Evolutionary conservation across 805 yeast species (phyloP).

Genomic region (Candida jianshihensis): DNA sequence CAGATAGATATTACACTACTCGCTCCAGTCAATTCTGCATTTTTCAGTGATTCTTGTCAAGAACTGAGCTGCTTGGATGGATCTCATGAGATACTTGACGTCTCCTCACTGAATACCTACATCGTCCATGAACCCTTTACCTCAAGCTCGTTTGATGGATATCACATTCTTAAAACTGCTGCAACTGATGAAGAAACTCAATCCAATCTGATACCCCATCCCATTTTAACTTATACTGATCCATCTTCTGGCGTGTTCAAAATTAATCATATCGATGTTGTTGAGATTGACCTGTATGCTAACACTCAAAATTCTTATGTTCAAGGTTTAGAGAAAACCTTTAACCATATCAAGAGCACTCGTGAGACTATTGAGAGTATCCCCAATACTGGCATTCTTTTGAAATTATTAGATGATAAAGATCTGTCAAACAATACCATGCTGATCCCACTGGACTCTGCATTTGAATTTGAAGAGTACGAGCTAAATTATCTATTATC

Average conservation of each 20-base stretch:
- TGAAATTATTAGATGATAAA: not conserved
- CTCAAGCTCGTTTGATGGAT: conserved; percentile 8
- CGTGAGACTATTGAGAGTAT: conserved; percentile 28
- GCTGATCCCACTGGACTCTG: conserved; percentile 38
- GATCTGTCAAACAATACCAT: conserved; percentile 32
- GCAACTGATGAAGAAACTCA: conserved; percentile 6
- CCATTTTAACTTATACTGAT: conserved; percentile 21
- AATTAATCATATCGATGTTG: conserved; percentile 41
- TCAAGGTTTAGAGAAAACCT: conserved; percentile 49
- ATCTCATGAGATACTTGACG: conserved; percentile 3
- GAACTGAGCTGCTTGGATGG: not conserved
- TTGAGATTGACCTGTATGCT: conserved; percentile 53
- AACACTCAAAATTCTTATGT: conserved; percentile 57
- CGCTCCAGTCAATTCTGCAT: conserved; percentile 81
- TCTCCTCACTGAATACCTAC: conserved; percentile 8
- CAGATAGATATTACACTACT: conserved; percentile 61
- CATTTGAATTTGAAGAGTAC: conserved; percentile 31
- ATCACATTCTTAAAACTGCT: conserved; percentile 9
- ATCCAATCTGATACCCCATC: conserved; percentile 16
- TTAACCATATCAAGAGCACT: conserved; percentile 28
- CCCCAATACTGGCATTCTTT: not conserved
- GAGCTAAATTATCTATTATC: conserved; percentile 38
- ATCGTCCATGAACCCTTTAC: conserved; percentile 11
- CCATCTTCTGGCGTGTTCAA: too few species aligned
- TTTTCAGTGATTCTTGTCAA: conserved; percentile 25